Percentiles rank a stretch among this genome's conserved stretches.
Conservation (phyloP, 208 protist species). For the Leishmania turanica region DNA sequence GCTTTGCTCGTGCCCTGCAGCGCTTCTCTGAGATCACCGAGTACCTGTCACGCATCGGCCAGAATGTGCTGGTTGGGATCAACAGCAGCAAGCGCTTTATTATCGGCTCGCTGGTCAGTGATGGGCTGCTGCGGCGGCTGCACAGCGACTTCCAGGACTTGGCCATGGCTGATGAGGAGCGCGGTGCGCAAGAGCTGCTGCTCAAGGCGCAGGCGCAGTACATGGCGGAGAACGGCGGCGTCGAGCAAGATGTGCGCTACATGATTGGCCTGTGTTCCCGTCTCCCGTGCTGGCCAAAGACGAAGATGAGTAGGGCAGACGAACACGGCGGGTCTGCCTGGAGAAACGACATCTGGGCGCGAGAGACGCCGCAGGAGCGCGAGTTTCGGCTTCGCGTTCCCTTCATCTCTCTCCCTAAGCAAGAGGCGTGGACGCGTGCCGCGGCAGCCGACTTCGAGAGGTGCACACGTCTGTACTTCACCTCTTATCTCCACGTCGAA, state of each 20-base stretch:
- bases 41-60: constrained; percentile 45
- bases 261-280: constrained; percentile 32
- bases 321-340: constrained; percentile 7
- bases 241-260: constrained; percentile 48
- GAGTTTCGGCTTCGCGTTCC: constrained; percentile 55
- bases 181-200: constrained; percentile 43
- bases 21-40: constrained; percentile 42
- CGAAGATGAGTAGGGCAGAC: neutral
- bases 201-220: constrained; percentile 43
- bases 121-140: constrained; percentile 36
- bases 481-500: constrained; percentile 53
- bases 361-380: constrained; percentile 37
- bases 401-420: constrained; percentile 43
- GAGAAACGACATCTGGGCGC: neutral
- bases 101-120: constrained; percentile 55
- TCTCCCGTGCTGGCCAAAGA: constrained; percentile 18
- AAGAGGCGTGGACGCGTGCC: constrained; percentile 3
- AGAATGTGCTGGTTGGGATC: constrained; percentile 55
- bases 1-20: constrained; percentile 37
- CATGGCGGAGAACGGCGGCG: constrained; percentile 47
- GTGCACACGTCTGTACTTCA: constrained; percentile 58
- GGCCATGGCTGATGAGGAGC: constrained; percentile 37
- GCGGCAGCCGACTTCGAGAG: constrained; percentile 15
- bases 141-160: constrained; percentile 45
- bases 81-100: constrained; percentile 74